Evolutionary conservation across 2,329 filamentous ascomycete species (phyloP).

Genomic region (Verticillium klebahnii): DNA sequence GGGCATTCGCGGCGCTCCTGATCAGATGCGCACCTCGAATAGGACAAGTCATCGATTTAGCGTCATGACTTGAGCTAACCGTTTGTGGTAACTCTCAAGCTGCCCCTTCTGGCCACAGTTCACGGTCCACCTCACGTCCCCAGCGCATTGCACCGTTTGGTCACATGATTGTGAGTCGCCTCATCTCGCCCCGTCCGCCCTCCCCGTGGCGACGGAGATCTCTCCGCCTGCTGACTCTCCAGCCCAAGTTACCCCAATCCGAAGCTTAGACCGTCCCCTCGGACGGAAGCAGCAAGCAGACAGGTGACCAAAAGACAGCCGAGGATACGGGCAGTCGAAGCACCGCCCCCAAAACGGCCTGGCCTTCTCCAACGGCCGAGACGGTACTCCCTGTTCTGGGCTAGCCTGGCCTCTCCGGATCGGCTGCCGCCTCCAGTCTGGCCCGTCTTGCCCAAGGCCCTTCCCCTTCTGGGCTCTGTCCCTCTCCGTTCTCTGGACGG

Average conservation of each 20-base stretch:
- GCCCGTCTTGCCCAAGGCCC: neutral
- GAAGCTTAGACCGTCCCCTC: neutral
- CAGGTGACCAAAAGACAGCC: neutral
- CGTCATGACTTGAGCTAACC: neutral
- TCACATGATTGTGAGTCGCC: neutral
- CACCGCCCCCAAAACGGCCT: neutral
- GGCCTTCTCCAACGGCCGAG: neutral
- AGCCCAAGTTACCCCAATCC: neutral
- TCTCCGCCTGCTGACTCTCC: neutral
- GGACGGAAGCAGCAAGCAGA: neutral
- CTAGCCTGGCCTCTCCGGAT: neutral
- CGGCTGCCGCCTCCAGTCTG: neutral
- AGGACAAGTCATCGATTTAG: neutral
- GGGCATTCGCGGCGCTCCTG: neutral
- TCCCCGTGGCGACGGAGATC: neutral
- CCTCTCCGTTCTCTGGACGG: neutral
- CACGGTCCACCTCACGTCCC: neutral
- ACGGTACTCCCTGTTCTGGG: neutral
- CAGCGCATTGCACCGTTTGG: neutral
- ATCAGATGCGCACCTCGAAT: neutral
- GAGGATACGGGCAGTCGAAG: neutral
- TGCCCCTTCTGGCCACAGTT: neutral
- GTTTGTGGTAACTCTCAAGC: neutral
- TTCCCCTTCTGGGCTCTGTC: neutral
- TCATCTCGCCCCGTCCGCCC: neutral